Conservation (phyloP, 148 eudicot species). For the Fagopyrum esculentum region DNA sequence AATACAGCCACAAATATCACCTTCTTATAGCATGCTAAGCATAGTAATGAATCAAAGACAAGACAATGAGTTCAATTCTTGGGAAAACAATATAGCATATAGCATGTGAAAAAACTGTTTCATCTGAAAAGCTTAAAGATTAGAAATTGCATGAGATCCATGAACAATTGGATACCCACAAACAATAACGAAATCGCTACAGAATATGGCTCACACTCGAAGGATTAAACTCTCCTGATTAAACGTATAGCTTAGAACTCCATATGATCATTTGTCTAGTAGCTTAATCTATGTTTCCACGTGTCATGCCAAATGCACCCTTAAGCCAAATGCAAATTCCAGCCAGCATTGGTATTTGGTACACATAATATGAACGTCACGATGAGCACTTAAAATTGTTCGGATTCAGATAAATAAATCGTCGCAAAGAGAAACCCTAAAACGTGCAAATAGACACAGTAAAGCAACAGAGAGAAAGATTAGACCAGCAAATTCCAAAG, state of each 20-base stretch:
- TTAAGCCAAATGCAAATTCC: neutral
- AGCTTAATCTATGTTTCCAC: neutral
- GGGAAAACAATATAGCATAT: neutral
- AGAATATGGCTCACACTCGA: neutral
- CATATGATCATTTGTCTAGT: neutral
- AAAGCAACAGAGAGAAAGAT: constrained; percentile 5
- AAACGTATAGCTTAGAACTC: neutral
- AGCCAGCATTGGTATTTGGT: neutral
- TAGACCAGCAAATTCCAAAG: constrained; percentile 77
- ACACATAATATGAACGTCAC: neutral
- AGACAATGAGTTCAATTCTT: neutral
- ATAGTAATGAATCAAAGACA: neutral
- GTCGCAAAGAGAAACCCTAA: neutral
- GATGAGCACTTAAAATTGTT: neutral
- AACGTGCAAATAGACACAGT: neutral
- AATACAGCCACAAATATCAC: neutral
- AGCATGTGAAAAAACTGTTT: constrained; percentile 1
- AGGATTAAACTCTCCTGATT: neutral
- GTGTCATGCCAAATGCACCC: neutral
- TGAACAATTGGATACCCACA: neutral
- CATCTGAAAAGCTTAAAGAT: neutral
- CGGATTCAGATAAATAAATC: neutral
- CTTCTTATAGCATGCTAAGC: neutral
- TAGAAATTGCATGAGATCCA: neutral
- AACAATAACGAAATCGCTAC: neutral